Percentiles rank a stretch among this genome's conserved stretches.
Conservation (phyloP, 2,329 filamentous ascomycete genomes). For the Coniochaeta pulveracea region DNA sequence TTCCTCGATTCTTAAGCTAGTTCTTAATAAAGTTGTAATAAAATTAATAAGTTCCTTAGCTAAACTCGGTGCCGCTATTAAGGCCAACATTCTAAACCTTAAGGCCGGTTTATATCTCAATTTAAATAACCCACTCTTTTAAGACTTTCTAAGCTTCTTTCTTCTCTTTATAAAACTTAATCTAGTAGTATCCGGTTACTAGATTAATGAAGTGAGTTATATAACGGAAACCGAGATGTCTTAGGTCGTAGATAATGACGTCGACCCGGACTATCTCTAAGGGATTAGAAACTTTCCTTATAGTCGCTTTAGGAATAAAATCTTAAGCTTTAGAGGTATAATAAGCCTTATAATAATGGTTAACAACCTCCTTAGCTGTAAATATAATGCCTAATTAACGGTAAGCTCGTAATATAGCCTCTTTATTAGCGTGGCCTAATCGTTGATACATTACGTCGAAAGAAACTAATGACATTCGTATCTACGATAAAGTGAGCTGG, state of each 20-base stretch:
- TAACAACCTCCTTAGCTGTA: not conserved
- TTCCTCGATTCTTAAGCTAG: not conserved
- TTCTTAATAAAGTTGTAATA: not conserved
- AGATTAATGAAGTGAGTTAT: not conserved
- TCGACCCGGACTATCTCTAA: not conserved
- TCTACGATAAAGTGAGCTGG: not conserved
- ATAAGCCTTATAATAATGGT: not conserved
- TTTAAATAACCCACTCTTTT: not conserved
- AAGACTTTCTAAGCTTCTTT: not conserved
- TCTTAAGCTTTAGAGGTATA: not conserved
- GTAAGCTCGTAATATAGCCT: not conserved
- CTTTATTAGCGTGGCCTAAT: not conserved
- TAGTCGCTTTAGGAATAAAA: not conserved
- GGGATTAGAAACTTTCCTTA: not conserved
- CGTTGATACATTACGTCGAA: not conserved
- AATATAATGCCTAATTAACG: not conserved
- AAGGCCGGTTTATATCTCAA: not conserved
- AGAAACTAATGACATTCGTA: not conserved
- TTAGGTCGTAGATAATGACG: not conserved
- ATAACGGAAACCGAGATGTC: not conserved
- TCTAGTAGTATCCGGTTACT: not conserved
- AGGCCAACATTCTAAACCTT: not conserved
- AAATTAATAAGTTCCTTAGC: not conserved
- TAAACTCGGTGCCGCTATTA: not conserved
- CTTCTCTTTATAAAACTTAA: not conserved